A percentile compares a stretch with the other conserved stretches of the same genome.
phyloP scores from a whole-genome alignment of 2,329 filamentous ascomycete species.

The Ophiostoma triangulosporum region DNA sequence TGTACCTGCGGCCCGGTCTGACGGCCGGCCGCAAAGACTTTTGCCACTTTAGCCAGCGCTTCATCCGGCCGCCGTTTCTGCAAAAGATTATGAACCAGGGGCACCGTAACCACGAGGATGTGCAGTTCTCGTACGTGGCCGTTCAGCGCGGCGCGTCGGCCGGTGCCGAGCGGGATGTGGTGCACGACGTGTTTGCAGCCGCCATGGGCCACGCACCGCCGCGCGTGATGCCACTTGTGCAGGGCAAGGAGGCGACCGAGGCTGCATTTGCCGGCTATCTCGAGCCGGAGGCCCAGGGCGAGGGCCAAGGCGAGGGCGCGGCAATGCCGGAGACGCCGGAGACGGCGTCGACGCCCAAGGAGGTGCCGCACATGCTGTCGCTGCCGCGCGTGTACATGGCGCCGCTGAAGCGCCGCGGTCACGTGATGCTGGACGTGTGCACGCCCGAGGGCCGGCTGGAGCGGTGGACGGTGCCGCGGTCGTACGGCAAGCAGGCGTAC shows the following conservation, averaged over 20 bases:
- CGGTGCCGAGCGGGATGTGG: neutral
- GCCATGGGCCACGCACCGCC: constrained; percentile 5
- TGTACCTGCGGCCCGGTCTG: constrained; percentile 64
- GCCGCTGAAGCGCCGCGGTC: constrained; percentile 75
- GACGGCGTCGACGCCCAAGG: neutral
- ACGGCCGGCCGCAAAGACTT: constrained; percentile 70
- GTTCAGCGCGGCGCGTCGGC: constrained; percentile 53
- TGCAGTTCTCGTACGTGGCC: constrained; percentile 80
- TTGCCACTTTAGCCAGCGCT: constrained; percentile 84
- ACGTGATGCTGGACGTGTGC: constrained; percentile 83
- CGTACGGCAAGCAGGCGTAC: constrained; percentile 69
- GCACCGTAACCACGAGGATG: constrained; percentile 73
- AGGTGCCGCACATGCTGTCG: constrained; percentile 42
- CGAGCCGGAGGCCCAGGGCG: constrained; percentile 21
- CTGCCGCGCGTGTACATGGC: constrained; percentile 68
- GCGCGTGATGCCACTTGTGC: constrained; percentile 14
- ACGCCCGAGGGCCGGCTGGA: constrained; percentile 76
- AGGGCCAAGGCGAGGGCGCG: neutral
- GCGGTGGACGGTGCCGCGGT: constrained; percentile 83
- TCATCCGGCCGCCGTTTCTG: constrained; percentile 69
- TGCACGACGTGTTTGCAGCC: neutral
- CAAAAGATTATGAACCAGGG: constrained; percentile 58
- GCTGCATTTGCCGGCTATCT: constrained; percentile 62
- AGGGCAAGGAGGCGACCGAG: constrained; percentile 45
- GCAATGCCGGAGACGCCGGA: neutral